Percentiles rank a stretch among this genome's conserved stretches.
Evolutionary conservation across 2,329 filamentous ascomycete genomes (phyloP).

Genomic region (Phyllosticta citriasiana): DNA sequence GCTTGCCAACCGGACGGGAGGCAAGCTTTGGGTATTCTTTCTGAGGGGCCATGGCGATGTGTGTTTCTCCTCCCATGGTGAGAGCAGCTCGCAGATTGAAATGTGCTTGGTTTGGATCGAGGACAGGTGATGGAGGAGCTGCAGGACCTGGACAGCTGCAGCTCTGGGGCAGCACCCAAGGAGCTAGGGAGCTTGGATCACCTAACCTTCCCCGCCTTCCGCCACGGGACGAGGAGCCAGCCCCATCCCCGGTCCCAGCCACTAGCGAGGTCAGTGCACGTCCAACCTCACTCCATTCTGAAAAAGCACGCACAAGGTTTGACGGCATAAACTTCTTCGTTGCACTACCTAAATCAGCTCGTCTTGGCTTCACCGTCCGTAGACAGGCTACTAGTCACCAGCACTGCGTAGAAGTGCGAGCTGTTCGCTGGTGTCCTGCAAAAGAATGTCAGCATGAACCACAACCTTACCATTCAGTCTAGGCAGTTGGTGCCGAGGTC

Average conservation of each 20-base stretch:
- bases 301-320: background rate
- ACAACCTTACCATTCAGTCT: background rate
- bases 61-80: constrained; percentile 28
- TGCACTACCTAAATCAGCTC: background rate
- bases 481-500: background rate
- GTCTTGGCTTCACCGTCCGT: background rate
- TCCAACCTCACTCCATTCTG: background rate
- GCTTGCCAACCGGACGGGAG: constrained; percentile 28
- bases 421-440: background rate
- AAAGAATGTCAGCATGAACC: background rate
- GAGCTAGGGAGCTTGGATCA: background rate
- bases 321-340: background rate
- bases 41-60: constrained; percentile 20
- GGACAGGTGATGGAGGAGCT: background rate
- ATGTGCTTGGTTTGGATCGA: background rate
- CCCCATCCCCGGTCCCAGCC: background rate
- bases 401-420: constrained; percentile 1
- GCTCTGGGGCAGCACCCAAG: background rate
- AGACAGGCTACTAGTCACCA: background rate
- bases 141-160: background rate
- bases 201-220: background rate
- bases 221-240: background rate
- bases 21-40: constrained; percentile 25
- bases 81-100: background rate
- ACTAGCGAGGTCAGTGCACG: background rate